Evolutionary conservation across 2,329 filamentous ascomycete species (phyloP).

Genomic region (Colletotrichum gloeosporioides): DNA sequence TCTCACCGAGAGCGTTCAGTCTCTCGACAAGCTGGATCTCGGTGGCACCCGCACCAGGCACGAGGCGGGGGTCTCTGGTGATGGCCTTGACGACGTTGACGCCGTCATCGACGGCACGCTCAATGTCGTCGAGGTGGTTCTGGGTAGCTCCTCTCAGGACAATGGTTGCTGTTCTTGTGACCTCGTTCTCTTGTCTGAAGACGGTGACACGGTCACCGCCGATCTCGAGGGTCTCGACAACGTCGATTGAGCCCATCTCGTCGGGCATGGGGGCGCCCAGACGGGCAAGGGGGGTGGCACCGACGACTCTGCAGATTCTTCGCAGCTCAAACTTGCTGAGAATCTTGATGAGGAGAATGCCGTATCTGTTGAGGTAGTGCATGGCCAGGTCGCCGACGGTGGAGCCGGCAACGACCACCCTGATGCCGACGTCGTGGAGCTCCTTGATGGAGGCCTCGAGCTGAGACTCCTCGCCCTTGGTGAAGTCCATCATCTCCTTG

Average conservation of each 20-base stretch:
- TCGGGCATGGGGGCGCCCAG: slow-evolving; percentile 99
- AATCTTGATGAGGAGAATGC: slow-evolving; percentile 95
- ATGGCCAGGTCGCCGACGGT: slow-evolving; percentile 91
- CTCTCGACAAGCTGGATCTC: slow-evolving; percentile 94
- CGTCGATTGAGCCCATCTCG: slow-evolving; percentile 93
- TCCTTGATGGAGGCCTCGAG: slow-evolving; percentile 94
- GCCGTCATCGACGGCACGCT: slow-evolving; percentile 95
- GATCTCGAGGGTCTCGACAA: slow-evolving; percentile 97
- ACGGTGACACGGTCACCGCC: slow-evolving; percentile 98
- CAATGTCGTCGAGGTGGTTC: slow-evolving; percentile 96
- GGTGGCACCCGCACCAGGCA: slow-evolving; percentile 92
- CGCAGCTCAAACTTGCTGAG: slow-evolving; percentile 98
- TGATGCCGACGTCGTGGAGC: slow-evolving; percentile 89
- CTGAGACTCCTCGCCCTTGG: slow-evolving; percentile 92
- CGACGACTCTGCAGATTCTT: slow-evolving; percentile 92
- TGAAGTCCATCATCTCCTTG: slow-evolving; percentile 98
- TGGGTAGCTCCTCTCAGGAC: slow-evolving; percentile 95
- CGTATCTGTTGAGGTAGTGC: slow-evolving; percentile 97
- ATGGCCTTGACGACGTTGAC: slow-evolving; percentile 99
- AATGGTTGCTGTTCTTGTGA: slow-evolving; percentile 90
- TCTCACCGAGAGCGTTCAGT: slow-evolving; percentile 88
- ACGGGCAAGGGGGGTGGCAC: slow-evolving; percentile 93
- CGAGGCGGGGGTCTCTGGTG: slow-evolving; percentile 87
- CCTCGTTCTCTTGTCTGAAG: slow-evolving; percentile 94
- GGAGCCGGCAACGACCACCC: slow-evolving; percentile 89